Evolutionary conservation across 495 filamentous ascomycete species (phyloP).

Genomic region (Penicillium angulare): DNA sequence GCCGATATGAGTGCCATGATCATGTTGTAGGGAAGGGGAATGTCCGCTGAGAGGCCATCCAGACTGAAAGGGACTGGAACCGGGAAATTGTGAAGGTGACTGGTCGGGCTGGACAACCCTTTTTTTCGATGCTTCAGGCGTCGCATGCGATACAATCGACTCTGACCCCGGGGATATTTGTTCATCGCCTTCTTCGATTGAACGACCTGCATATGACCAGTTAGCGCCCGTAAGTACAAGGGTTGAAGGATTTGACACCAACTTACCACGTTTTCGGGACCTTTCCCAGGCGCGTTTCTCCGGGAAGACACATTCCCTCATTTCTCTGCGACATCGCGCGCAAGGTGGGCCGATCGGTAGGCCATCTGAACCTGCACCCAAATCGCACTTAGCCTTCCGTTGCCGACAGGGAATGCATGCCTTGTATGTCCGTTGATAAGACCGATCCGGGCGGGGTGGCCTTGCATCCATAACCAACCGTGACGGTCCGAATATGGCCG

Average conservation of each 20-base stretch:
- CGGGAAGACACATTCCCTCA: constrained; percentile 91
- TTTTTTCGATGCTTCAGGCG: constrained; percentile 2
- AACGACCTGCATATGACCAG: constrained; percentile 13
- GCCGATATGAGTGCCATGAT: constrained; percentile 12
- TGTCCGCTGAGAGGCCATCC: constrained; percentile 13
- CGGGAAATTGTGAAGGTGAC: constrained; percentile 10
- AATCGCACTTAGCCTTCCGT: constrained; percentile 49
- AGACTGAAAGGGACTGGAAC: constrained; percentile 16
- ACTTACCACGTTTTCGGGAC: constrained; percentile 35
- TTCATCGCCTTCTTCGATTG: constrained; percentile 13
- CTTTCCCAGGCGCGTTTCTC: constrained; percentile 61
- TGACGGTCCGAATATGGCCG: not conserved
- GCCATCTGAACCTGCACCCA: constrained; percentile 64
- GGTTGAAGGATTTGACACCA: not conserved
- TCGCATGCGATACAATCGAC: not conserved
- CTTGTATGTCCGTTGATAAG: constrained; percentile 51
- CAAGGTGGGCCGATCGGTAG: constrained; percentile 87
- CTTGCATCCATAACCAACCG: constrained; percentile 39
- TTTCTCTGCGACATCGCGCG: constrained; percentile 84
- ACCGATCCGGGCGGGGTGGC: constrained; percentile 34
- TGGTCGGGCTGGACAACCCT: constrained; percentile 6
- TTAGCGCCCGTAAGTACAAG: constrained; percentile 1
- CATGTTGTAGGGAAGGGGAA: constrained; percentile 13
- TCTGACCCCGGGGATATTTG: constrained; percentile 9
- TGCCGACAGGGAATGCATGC: constrained; percentile 48